Evolutionary conservation across 2,329 filamentous ascomycete genomes (phyloP), one percentile per base, ranked within the genome.

Genomic region (Colletotrichum sojae): DNA sequence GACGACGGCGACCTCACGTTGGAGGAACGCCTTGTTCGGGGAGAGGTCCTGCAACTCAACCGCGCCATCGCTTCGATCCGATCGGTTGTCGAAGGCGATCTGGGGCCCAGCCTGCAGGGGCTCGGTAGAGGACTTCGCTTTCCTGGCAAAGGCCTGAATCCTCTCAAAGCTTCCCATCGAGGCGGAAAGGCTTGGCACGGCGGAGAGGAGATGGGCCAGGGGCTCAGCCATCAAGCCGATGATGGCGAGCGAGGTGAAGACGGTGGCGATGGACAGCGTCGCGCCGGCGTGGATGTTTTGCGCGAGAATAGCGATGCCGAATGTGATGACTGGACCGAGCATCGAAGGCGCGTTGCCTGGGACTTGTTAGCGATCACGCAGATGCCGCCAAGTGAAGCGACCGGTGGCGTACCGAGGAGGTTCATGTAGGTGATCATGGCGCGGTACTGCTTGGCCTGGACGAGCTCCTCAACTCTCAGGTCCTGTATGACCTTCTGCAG

Each of bases 241-340:
- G 18, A 76, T 73, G 13, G 73, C 69, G 2, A 76, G 62, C 1
- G 75, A 74, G 0, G 74, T 75, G 57, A 76, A 76, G 15, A 71
- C 71, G 0, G 57, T 59, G 12, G 66, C 63, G 12, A 62, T 60
- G 6, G 59, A 68, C 12, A 71, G 54, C 15, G 58, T 48, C 5
- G 43, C 10, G 20, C 57, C 25, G 2, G 60, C 64, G 13, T 51
- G 57, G 36, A 62, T 36, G 5, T 18, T 63, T 13, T 63, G 43
- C 1, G 66, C 64, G 3, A 65, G 62, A 6, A 75, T 64, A 2
- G 74, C 69, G 13, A 75, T 68, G 36, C 73, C 73, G 49, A 75
- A 75, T 1, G 73, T 74, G 15, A 71, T 18, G 2, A 74, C 63
- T 3, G 72, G 72, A 0, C 72, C 65, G 0, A 76, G 13, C 22